Conservation (phyloP, 2,329 filamentous ascomycete genomes). For the Sporothrix dimorphospora region DNA sequence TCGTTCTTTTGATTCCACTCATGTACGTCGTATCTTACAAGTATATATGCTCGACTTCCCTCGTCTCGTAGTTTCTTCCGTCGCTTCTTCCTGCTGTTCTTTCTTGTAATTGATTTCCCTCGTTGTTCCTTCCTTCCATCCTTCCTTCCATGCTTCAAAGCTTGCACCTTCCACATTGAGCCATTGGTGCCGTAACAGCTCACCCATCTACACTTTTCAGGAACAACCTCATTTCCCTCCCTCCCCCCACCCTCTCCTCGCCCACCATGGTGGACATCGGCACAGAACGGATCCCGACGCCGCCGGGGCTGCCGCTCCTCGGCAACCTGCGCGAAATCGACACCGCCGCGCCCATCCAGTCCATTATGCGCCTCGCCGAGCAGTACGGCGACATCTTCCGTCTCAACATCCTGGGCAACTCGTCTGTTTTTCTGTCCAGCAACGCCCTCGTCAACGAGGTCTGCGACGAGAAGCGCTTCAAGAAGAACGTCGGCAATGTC, state of each 20-base stretch:
- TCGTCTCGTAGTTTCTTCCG: neutral
- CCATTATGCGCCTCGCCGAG: constrained; percentile 29
- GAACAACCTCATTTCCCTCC: neutral
- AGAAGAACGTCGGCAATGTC: constrained; percentile 29
- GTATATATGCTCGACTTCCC: neutral
- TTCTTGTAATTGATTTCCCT: neutral
- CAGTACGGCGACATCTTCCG: constrained; percentile 32
- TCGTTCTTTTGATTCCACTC: neutral
- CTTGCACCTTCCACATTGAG: neutral
- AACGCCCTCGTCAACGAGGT: constrained; percentile 33
- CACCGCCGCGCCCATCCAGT: constrained; percentile 29
- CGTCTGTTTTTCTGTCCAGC: constrained; percentile 25
- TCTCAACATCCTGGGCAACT: constrained; percentile 22
- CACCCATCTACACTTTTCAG: neutral
- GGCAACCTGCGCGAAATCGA: constrained; percentile 35
- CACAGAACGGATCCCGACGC: constrained; percentile 39
- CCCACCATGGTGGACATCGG: neutral
- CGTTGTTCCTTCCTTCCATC: neutral
- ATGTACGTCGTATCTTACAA: neutral
- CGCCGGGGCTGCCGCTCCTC: constrained; percentile 32
- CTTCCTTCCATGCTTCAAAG: neutral
- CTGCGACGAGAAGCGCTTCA: constrained; percentile 35
- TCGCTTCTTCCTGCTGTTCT: neutral
- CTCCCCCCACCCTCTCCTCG: neutral
- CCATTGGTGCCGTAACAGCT: neutral